These are phyloP conservation scores for Hirsutella rhossiliensis DNA, from an alignment of 2,329 filamentous ascomycete genomes.

Conservation along the genomic window DNA sequence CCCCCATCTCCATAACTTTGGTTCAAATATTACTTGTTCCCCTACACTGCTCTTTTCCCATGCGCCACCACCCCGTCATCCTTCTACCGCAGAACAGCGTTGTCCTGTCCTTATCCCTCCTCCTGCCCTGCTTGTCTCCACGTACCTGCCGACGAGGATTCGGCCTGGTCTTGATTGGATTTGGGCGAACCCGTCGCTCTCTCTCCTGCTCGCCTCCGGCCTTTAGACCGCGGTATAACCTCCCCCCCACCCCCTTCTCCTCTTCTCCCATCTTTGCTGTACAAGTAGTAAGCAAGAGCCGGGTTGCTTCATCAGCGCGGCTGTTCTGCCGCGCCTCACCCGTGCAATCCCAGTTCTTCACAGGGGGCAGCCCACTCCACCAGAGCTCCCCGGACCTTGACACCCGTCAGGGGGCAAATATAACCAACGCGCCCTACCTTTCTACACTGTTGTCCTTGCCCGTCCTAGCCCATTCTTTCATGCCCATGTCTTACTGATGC, in stretches of 20 bases:
- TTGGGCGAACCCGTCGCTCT: conserved; percentile 2
- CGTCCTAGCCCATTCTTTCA: conserved; percentile 22
- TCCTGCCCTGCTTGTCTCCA: conserved; percentile 3
- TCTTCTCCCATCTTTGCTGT: conserved; percentile 4
- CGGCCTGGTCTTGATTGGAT: conserved; percentile 1
- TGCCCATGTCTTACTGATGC: conserved; percentile 40
- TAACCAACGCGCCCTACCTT: conserved; percentile 36
- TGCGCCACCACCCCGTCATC: conserved; percentile 17
- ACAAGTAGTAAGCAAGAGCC: conserved; percentile 15
- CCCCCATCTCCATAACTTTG: conserved; percentile 18
- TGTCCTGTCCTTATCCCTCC: conserved; percentile 5
- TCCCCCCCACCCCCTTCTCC: not conserved
- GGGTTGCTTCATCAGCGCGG: conserved; percentile 26
- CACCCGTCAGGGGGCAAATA: conserved; percentile 33
- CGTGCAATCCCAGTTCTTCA: conserved; percentile 34
- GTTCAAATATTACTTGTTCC: conserved; percentile 21
- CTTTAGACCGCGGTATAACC: not conserved
- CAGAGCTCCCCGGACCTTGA: conserved; percentile 29
- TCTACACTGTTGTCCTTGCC: conserved; percentile 21
- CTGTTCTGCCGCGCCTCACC: conserved; percentile 32
- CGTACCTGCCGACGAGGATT: conserved; percentile 1
- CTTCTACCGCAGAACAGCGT: conserved; percentile 3
- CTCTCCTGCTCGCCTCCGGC: not conserved
- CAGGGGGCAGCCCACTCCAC: conserved; percentile 24
- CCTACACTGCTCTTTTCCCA: conserved; percentile 17